Evolutionary conservation across 495 filamentous ascomycete genomes (phyloP).

Genomic region (Cladorrhinum samala): DNA sequence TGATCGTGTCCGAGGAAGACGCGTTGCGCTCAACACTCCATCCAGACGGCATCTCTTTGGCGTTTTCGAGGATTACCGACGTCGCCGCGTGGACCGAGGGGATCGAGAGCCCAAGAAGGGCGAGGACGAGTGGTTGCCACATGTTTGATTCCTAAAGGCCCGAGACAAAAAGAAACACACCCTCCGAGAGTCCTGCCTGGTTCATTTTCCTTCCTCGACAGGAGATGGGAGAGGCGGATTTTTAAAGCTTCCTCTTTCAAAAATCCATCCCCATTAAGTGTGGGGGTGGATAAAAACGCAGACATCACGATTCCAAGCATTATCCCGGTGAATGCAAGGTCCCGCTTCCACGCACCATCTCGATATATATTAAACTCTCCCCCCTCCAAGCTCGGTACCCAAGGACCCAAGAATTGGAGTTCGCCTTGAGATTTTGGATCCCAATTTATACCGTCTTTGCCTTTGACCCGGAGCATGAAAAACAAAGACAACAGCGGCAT

Average conservation of each 20-base stretch:
- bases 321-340: no score
- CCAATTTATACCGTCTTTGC: background rate
- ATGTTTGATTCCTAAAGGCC: constrained; percentile 6
- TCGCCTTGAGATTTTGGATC: background rate
- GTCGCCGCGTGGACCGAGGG: constrained; percentile 8
- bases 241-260: no score
- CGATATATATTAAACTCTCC: background rate
- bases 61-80: constrained; percentile 19
- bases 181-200: background rate
- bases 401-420: background rate
- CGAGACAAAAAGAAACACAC: background rate
- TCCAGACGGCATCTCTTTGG: constrained; percentile 14
- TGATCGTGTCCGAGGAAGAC: constrained; percentile 21
- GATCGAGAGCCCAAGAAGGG: constrained; percentile 12
- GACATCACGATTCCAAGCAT: no score
- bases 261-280: no score
- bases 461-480: background rate
- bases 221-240: no score
- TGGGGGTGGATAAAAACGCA: no score
- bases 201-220: no score
- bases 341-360: no score
- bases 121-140: constrained; percentile 4
- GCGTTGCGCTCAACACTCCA: constrained; percentile 21
- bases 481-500: background rate
- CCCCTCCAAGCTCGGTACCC: no score